A percentile compares a stretch with the other conserved stretches of the same genome.
Conservation (phyloP, 345 rosid genomes). For the Anacardium occidentale region DNA sequence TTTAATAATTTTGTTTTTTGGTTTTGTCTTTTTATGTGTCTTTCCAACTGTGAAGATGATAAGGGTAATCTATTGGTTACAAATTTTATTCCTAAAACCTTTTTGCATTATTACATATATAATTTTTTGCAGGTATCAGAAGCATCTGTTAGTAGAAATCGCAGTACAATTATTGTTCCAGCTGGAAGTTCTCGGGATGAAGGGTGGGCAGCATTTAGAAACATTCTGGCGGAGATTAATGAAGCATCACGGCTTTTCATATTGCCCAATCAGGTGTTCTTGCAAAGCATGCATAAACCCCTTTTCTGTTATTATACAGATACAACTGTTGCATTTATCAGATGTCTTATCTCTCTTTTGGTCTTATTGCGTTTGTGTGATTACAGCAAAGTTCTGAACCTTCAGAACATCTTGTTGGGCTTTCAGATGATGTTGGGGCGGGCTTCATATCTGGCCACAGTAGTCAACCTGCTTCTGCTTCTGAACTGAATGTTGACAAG, state of each 20-base stretch:
- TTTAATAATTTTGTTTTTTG: background rate
- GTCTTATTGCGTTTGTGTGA: conserved; percentile 8
- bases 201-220: conserved; percentile 97
- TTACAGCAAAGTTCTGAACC: conserved; percentile 73
- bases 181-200: conserved; percentile 84
- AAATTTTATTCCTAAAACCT: background rate
- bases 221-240: conserved; percentile 56
- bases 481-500: conserved; percentile 70
- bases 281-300: conserved; percentile 15
- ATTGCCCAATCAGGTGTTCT: conserved; percentile 71
- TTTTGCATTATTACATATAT: background rate
- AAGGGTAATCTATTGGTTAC: background rate
- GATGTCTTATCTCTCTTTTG: conserved; percentile 12
- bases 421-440: conserved; percentile 98
- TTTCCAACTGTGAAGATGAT: background rate
- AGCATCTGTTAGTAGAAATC: conserved; percentile 91
- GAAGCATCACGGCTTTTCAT: background rate
- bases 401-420: conserved; percentile 75
- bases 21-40: background rate
- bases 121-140: conserved; percentile 70
- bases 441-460: conserved; percentile 97
- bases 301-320: conserved; percentile 6
- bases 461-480: conserved; percentile 62
- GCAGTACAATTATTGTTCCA: conserved; percentile 94
- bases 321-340: conserved; percentile 6